Base-by-base conservation (phyloP, 306 rosid genomes). In the Morella rubra region DNA sequence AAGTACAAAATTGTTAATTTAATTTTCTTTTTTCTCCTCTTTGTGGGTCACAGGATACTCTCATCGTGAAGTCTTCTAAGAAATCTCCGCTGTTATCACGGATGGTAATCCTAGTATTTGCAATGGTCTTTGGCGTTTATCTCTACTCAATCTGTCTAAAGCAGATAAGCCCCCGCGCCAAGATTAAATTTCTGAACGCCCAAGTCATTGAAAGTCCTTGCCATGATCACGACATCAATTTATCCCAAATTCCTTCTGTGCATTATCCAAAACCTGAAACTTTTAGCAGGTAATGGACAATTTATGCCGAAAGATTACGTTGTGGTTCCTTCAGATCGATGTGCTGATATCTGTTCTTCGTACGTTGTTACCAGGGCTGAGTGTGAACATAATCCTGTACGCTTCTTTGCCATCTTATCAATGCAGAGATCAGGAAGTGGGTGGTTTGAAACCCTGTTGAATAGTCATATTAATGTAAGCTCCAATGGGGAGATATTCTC, bases 361-460 rank as follows among this genome's bases (percentile, higher is more conserved):
- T 76, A 73, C 50, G 55, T 76, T 86, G 58, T 58, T 8, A 41
- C 16, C 78, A 92, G 99, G 91, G 91, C 84, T 24, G 96, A 90
- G 81, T 92, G 99, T 86, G 87, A 82, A 44, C 73, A 44, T 8
- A 92, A 92, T 90, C 93, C 99, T 80, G 97, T 95, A 71, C 81
- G 80, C 58, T 90, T 89, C 80, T 95, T 92, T 77, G 92, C 89
- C 50, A 88, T 95, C 69, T 79, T 95, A 76, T 92, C 97, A 37
- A 91, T 89, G 92, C 99, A 92, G 85, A 88, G 97, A 85, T 95
- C 97, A 0, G 97, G 97, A 71, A 92, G 99, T 78, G 99, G 99
- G 71, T 89, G 97, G 97, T 92, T 95, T 18, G 99, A 95, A 83
- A 95, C 97, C 83, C 87, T 95, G 69, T 71, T 92, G 65, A 92